These are phyloP conservation scores for Asclepias syriaca DNA, from an alignment of 257 asterid genomes.

Conservation along the genomic window DNA sequence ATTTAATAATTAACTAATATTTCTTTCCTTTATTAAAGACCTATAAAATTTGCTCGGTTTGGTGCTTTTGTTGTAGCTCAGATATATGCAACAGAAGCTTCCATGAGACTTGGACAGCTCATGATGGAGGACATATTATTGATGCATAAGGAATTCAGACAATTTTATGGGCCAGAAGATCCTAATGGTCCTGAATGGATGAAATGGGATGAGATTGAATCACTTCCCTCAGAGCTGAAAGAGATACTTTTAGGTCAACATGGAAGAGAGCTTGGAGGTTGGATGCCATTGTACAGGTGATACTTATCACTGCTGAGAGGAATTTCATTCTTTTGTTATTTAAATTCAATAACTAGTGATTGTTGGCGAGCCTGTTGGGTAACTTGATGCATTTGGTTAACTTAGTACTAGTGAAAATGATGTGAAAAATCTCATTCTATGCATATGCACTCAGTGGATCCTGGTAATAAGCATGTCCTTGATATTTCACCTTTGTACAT, in stretches of 20 bases:
- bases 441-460: background rate
- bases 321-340: conserved; percentile 2
- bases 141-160: conserved; percentile 73
- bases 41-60: conserved; percentile 11
- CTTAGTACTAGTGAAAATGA: background rate
- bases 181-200: conserved; percentile 59
- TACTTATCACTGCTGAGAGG: too few relatives aligned
- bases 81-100: conserved; percentile 85
- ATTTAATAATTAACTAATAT: conserved; percentile 8
- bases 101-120: conserved; percentile 64
- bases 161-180: conserved; percentile 64
- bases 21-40: conserved; percentile 2
- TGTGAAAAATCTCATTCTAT: background rate
- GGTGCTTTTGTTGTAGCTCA: conserved; percentile 24
- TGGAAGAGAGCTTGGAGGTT: conserved; percentile 52
- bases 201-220: conserved; percentile 78
- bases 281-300: conserved; percentile 81
- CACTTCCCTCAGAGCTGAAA: conserved; percentile 54
- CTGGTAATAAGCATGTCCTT: background rate
- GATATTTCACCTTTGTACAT: background rate
- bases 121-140: conserved; percentile 77
- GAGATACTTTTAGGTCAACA: conserved; percentile 28
- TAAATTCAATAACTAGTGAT: conserved; percentile 1
- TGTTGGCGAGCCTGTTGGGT: background rate
- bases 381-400: background rate